Evolutionary conservation across 768 basidiomycete genomes (phyloP).

Genomic region (Tulasnella sp.): DNA sequence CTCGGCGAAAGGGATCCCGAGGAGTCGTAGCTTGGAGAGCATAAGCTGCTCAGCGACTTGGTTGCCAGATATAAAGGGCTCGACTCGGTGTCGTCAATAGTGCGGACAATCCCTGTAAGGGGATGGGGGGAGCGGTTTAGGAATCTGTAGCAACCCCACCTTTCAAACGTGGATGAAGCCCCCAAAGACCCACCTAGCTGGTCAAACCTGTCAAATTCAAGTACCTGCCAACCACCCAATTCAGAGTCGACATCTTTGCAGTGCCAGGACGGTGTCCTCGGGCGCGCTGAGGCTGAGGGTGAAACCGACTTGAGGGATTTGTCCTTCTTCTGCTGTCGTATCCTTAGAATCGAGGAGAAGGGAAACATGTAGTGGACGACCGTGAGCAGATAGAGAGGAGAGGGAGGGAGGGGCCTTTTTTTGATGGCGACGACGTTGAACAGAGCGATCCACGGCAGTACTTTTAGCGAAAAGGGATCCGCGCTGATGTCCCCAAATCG

Average conservation of each 20-base stretch:
- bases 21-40: background rate
- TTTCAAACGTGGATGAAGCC: too few species aligned
- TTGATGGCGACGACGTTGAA: background rate
- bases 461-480: background rate
- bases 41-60: background rate
- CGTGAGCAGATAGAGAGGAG: background rate
- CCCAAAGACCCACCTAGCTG: background rate
- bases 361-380: background rate
- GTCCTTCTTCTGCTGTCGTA: background rate
- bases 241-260: background rate
- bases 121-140: background rate
- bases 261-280: background rate
- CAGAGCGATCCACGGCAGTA: background rate
- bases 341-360: background rate
- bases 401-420: background rate
- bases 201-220: background rate
- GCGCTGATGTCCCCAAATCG: background rate
- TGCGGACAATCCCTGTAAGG: background rate
- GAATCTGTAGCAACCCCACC: too few species aligned
- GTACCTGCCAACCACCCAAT: background rate
- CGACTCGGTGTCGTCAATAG: background rate
- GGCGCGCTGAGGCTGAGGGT: background rate
- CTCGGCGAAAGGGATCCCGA: background rate
- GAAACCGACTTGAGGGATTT: background rate
- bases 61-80: background rate